Conservation (phyloP, 495 filamentous ascomycete species). For the Cercophora samala region DNA sequence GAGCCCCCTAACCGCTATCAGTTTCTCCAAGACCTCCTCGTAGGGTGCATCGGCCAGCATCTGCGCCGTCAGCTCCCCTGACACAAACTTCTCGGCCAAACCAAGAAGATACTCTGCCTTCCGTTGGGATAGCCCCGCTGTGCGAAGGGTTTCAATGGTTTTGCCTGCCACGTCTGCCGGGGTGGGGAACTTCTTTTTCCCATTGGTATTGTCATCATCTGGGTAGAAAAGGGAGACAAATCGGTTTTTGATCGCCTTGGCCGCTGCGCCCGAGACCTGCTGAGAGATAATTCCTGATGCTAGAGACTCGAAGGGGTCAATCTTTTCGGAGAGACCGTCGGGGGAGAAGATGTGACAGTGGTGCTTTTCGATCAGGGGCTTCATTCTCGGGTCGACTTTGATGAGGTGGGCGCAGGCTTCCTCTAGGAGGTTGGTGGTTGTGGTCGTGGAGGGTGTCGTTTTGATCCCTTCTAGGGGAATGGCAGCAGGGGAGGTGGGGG, state of each 20-base stretch:
- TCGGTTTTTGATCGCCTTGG: slow-evolving; percentile 77
- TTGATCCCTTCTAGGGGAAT: not conserved
- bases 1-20: slow-evolving; percentile 83
- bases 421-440: slow-evolving; percentile 70
- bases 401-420: slow-evolving; percentile 77
- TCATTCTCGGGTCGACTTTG: slow-evolving; percentile 68
- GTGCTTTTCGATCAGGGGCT: slow-evolving; percentile 68
- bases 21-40: slow-evolving; percentile 75
- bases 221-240: slow-evolving; percentile 75
- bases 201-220: slow-evolving; percentile 13
- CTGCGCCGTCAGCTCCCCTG: slow-evolving; percentile 67
- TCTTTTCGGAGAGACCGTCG: slow-evolving; percentile 72
- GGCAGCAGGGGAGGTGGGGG: not conserved
- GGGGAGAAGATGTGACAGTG: slow-evolving; percentile 77
- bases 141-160: slow-evolving; percentile 62
- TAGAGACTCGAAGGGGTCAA: slow-evolving; percentile 84
- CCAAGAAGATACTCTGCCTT: slow-evolving; percentile 94
- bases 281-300: slow-evolving; percentile 88
- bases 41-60: slow-evolving; percentile 75
- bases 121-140: slow-evolving; percentile 82
- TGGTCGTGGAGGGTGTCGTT: slow-evolving; percentile 42
- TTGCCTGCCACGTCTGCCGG: slow-evolving; percentile 65
- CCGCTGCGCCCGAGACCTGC: slow-evolving; percentile 91
- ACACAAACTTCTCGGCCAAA: slow-evolving; percentile 74
- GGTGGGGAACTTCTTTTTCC: slow-evolving; percentile 58